A percentile compares a stretch with the other conserved stretches of the same genome.
Evolutionary conservation across 768 basidiomycete genomes (phyloP).

Genomic region (Hydnomerulius pinastri): DNA sequence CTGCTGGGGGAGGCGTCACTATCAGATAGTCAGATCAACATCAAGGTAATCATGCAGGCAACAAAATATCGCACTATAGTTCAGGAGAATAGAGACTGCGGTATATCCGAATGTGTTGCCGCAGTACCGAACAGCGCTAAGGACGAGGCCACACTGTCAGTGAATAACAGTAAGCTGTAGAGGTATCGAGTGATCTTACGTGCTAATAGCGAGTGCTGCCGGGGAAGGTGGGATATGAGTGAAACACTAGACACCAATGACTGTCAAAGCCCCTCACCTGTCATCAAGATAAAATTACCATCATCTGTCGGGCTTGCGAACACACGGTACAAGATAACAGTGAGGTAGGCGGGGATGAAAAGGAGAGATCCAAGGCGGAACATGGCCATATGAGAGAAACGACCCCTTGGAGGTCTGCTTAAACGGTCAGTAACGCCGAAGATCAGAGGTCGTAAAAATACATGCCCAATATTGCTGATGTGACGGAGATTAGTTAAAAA

Average conservation of each 20-base stretch:
- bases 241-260: slow-evolving; percentile 6
- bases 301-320: slow-evolving; percentile 71
- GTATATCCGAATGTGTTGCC: slow-evolving; percentile 91
- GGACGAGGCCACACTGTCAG: neutral
- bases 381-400: slow-evolving; percentile 86
- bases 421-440: slow-evolving; percentile 8
- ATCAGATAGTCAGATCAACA: slow-evolving; percentile 4
- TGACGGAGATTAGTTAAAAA: neutral
- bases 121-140: slow-evolving; percentile 86
- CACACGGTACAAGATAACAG: slow-evolving; percentile 69
- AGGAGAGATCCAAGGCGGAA: slow-evolving; percentile 84
- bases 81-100: slow-evolving; percentile 82
- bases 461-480: slow-evolving; percentile 65
- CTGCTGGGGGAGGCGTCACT: slow-evolving; percentile 90
- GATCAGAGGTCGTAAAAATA: slow-evolving; percentile 2
- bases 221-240: slow-evolving; percentile 7
- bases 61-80: slow-evolving; percentile 62
- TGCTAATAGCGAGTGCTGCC: slow-evolving; percentile 74
- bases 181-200: slow-evolving; percentile 49
- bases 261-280: slow-evolving; percentile 47
- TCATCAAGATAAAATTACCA: slow-evolving; percentile 81
- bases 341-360: slow-evolving; percentile 89
- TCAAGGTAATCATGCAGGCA: neutral
- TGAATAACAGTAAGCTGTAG: neutral
- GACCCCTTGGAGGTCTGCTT: slow-evolving; percentile 72